Evolutionary conservation across 257 asterid genomes (phyloP).

Genomic region (Knoxia roxburghii): DNA sequence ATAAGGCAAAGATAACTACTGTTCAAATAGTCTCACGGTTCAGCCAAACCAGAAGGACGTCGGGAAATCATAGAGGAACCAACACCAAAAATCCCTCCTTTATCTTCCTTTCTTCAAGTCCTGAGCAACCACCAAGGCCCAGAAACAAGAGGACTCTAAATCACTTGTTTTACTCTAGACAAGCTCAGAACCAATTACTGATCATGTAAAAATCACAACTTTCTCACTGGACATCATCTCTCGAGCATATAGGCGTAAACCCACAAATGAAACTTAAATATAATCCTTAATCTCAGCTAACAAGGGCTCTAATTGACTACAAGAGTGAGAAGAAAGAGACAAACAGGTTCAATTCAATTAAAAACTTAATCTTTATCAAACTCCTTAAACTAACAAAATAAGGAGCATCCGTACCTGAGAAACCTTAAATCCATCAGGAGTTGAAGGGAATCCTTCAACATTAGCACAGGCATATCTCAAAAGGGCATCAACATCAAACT

Average conservation of each 20-base stretch:
- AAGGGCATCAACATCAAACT: constrained; percentile 49
- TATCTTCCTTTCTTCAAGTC: background rate
- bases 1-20: background rate
- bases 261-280: background rate
- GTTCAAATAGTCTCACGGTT: background rate
- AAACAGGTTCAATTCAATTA: too few relatives aligned
- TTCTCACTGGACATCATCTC: background rate
- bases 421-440: constrained; percentile 41
- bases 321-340: too few relatives aligned
- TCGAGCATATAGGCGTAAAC: background rate
- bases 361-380: too few relatives aligned
- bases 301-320: too few relatives aligned
- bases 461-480: constrained; percentile 49
- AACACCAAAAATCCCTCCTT: background rate
- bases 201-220: background rate
- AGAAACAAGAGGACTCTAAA: background rate
- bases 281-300: background rate
- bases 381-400: background rate
- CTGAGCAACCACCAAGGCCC: background rate
- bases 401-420: constrained; percentile 54
- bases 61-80: background rate
- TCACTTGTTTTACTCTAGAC: background rate
- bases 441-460: constrained; percentile 66
- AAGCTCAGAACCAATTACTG: background rate
- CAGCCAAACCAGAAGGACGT: background rate